A percentile compares a stretch with the other conserved stretches of the same genome.
These are phyloP conservation scores for Monosporozyma yasuniensis DNA, from an alignment of 805 yeast genomes.

Conservation along the genomic window DNA sequence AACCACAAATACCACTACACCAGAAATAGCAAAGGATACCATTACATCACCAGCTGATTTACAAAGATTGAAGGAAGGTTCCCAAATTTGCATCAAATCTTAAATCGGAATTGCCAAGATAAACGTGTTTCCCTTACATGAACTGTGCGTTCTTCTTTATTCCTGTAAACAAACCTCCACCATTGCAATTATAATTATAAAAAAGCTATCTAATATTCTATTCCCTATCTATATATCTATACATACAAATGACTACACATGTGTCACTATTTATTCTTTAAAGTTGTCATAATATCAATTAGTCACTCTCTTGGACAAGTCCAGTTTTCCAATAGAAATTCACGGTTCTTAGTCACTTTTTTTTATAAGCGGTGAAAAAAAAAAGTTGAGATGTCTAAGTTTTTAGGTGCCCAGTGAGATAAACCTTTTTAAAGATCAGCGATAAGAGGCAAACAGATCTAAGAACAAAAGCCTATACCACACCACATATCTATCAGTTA, in stretches of 20 bases:
- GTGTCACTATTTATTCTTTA: not conserved
- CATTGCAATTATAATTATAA: not conserved
- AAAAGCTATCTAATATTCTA: not conserved
- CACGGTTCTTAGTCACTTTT: not conserved
- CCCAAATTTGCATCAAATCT: constrained; percentile 66
- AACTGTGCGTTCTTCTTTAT: not conserved
- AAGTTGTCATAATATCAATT: not conserved
- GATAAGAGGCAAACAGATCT: not conserved
- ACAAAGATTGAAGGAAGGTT: constrained; percentile 54
- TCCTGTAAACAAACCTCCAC: not conserved
- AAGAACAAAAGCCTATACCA: not conserved
- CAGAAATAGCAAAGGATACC: not conserved
- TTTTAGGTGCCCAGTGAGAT: not conserved
- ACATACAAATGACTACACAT: not conserved
- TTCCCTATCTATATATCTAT: no score
- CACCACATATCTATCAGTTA: no score
- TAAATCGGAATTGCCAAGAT: constrained; percentile 16
- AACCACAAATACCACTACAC: constrained; percentile 17
- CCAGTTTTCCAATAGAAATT: not conserved
- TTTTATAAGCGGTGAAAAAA: not conserved
- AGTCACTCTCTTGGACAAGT: not conserved
- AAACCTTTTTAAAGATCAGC: not conserved
- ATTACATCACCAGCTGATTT: constrained; percentile 24
- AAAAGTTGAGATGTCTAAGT: not conserved
- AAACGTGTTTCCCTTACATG: no score